Conservation (phyloP, 2,329 filamentous ascomycete genomes). For the Fusarium sterilihyphosum region DNA sequence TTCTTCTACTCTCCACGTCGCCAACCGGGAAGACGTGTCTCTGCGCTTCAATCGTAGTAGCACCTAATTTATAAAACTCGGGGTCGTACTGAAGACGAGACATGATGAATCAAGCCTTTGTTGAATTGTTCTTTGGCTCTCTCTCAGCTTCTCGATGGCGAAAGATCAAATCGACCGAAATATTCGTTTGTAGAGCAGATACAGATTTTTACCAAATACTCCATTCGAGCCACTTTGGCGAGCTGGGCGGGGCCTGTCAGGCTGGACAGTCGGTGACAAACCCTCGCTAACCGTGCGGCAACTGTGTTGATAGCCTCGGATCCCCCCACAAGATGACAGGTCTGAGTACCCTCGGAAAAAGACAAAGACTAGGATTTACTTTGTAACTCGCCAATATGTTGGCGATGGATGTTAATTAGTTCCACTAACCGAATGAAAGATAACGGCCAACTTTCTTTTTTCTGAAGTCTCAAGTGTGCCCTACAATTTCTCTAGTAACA, state of each 20-base stretch:
- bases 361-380: not conserved
- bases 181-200: no score
- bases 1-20: not conserved
- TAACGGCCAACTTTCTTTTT: not conserved
- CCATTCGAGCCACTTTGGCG: not conserved
- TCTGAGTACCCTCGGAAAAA: not conserved
- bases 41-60: not conserved
- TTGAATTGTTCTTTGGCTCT: not conserved
- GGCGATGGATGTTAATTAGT: no score
- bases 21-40: not conserved
- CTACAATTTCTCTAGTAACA: not conserved
- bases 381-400: not conserved
- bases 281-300: not conserved
- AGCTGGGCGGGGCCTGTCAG: not conserved
- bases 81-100: not conserved
- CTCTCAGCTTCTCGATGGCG: not conserved
- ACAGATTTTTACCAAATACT: not conserved
- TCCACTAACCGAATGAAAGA: not conserved
- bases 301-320: not conserved
- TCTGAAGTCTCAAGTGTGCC: not conserved
- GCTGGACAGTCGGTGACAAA: no score
- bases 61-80: not conserved
- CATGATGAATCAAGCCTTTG: not conserved
- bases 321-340: not conserved
- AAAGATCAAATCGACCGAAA: no score